Base-by-base conservation (phyloP, 2,329 filamentous ascomycete species). In the Colletotrichum paranaense region DNA sequence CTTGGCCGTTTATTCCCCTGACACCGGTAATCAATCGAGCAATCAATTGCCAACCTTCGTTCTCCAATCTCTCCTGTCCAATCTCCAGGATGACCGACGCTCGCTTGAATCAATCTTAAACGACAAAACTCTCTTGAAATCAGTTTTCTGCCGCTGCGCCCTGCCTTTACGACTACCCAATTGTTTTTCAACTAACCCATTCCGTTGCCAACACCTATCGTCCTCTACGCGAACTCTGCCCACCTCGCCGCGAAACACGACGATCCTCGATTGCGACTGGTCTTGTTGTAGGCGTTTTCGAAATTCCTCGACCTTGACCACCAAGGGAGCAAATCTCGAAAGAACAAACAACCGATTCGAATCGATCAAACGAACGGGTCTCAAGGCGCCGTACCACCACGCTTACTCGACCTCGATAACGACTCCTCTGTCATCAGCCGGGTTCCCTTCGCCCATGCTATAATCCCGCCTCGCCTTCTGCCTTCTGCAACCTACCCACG, bases 1-100 rank as follows among this genome's bases (percentile, higher is more conserved):
- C 46, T 55, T 55, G 30, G 46, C 62, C 42, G 42, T 9, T n/a
- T 14, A 14, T 26, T 24, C 46, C 62, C 60, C 62, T 64, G 62
- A 64, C 28, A 22, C 62, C 2, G 30, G 46, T 32, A 63, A 72
- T 62, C 56, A 56, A 53, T 55, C 66, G 12, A 65, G 32, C 66
- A 69, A 46, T 65, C 66, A 69, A 62, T 56, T 24, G 30, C 55
- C 60, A 46, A 32, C 60, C 55, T 58, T 28, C 52, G 22, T 55
- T 52, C 19, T 26, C 52, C 7, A 46, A 32, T 38, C 52, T 65
- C 67, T 73, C 69, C 59, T 65, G 46, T 42, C 69, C 28, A 63
- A 65, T 56, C 60, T 59, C 26, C 35, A 72, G 68, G 49, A 67
- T 68, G 72, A 62, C 62, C 62, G 62, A 72, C 72, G 68, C 72